These are phyloP conservation scores for Yarrowia yakushimensis DNA, from an alignment of 805 yeast species.

Conservation along the genomic window DNA sequence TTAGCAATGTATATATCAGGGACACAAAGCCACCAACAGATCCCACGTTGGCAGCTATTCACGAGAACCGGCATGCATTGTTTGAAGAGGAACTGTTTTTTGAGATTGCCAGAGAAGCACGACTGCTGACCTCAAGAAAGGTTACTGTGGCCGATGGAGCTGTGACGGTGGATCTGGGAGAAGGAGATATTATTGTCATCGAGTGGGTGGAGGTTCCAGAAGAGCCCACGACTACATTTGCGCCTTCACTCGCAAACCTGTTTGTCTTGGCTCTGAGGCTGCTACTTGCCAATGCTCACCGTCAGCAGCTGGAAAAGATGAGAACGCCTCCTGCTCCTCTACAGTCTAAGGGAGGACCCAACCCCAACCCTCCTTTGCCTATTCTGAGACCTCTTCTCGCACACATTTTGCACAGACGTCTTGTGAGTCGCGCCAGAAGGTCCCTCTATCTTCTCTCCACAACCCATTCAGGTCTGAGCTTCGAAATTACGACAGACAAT, in stretches of 20 bases:
- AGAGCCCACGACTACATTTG: background rate
- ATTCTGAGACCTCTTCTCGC: constrained; percentile 38
- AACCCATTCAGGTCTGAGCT: constrained; percentile 27
- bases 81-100: constrained; percentile 88
- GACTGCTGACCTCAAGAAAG: constrained; percentile 60
- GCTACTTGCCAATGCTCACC: constrained; percentile 58
- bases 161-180: constrained; percentile 60
- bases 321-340: constrained; percentile 28
- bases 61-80: constrained; percentile 52
- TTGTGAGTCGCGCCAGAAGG: constrained; percentile 30
- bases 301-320: constrained; percentile 43
- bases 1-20: constrained; percentile 45
- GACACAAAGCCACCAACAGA: constrained; percentile 51
- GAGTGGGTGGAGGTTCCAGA: constrained; percentile 39
- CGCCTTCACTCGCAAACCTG: constrained; percentile 47
- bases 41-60: constrained; percentile 18
- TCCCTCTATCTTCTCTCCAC: constrained; percentile 31
- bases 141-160: constrained; percentile 64
- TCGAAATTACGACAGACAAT: constrained; percentile 26
- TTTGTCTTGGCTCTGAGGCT: constrained; percentile 53
- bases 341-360: constrained; percentile 3
- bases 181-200: constrained; percentile 61
- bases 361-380: constrained; percentile 26
- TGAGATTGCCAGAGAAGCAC: constrained; percentile 73
- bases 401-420: constrained; percentile 34